Conservation (phyloP, 805 yeast species). For the Scheffersomyces lignosus region DNA sequence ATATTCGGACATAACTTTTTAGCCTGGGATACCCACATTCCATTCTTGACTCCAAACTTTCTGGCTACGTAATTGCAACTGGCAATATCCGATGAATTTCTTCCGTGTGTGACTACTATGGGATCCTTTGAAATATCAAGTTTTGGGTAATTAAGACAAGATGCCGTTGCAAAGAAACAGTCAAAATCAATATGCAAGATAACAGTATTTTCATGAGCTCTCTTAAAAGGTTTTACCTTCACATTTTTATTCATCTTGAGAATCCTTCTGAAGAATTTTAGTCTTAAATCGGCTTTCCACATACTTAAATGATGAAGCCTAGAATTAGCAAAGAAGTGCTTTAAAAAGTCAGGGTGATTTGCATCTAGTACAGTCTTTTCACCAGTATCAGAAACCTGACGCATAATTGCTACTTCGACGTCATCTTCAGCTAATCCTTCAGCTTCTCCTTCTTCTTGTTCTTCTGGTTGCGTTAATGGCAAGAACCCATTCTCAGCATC, state of each 20-base stretch:
- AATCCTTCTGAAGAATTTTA: slow-evolving; percentile 55
- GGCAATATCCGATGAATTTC: slow-evolving; percentile 73
- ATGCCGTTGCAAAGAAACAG: slow-evolving; percentile 88
- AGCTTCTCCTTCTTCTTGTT: neutral
- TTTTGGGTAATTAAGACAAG: slow-evolving; percentile 58
- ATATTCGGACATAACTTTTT: slow-evolving; percentile 64
- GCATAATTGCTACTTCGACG: neutral
- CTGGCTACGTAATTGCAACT: slow-evolving; percentile 92
- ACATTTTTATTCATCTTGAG: slow-evolving; percentile 19
- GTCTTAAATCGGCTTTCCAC: slow-evolving; percentile 77
- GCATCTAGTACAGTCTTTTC: slow-evolving; percentile 48
- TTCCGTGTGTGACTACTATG: slow-evolving; percentile 67
- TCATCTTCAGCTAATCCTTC: slow-evolving; percentile 1
- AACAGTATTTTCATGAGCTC: slow-evolving; percentile 10
- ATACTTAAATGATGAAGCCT: slow-evolving; percentile 84
- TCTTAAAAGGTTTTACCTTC: neutral
- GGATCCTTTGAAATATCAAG: slow-evolving; percentile 49
- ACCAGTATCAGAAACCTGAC: neutral
- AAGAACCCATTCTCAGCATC: neutral
- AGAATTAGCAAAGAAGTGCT: slow-evolving; percentile 73
- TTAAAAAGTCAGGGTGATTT: slow-evolving; percentile 72
- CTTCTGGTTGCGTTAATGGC: slow-evolving; percentile 2
- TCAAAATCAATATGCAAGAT: slow-evolving; percentile 90
- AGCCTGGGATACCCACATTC: slow-evolving; percentile 86
- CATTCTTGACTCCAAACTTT: slow-evolving; percentile 73